Evolutionary conservation across 2,329 filamentous ascomycete species (phyloP).

Genomic region (Falciphora oryzae): DNA sequence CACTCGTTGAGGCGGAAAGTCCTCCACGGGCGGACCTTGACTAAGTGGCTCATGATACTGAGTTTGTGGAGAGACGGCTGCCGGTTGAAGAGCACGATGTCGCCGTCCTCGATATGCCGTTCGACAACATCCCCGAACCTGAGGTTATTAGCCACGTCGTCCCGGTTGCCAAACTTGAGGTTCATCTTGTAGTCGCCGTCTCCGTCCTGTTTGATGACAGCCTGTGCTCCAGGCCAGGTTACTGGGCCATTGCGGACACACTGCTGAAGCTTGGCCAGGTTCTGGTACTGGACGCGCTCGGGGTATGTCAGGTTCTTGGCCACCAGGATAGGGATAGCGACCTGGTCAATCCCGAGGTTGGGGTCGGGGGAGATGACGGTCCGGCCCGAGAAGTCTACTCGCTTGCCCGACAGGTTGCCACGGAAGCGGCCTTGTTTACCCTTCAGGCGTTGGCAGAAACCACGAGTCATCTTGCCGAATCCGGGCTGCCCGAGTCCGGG

Average conservation of each 20-base stretch:
- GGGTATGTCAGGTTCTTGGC: slow-evolving; percentile 96
- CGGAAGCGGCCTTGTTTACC: slow-evolving; percentile 97
- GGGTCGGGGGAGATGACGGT: slow-evolving; percentile 98
- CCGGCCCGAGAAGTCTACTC: slow-evolving; percentile 95
- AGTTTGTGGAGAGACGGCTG: slow-evolving; percentile 97
- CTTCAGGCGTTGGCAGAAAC: slow-evolving; percentile 92
- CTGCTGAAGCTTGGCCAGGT: slow-evolving; percentile 72
- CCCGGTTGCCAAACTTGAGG: slow-evolving; percentile 68
- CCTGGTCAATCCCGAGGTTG: slow-evolving; percentile 87
- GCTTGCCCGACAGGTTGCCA: slow-evolving; percentile 94
- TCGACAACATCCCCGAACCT: slow-evolving; percentile 85
- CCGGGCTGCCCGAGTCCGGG: slow-evolving; percentile 87
- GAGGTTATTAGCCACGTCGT: slow-evolving; percentile 66
- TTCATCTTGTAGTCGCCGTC: slow-evolving; percentile 64
- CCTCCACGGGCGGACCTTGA: slow-evolving; percentile 88
- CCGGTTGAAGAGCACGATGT: slow-evolving; percentile 95
- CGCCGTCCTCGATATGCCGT: slow-evolving; percentile 88
- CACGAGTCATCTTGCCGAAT: slow-evolving; percentile 81
- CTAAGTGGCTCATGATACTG: slow-evolving; percentile 94
- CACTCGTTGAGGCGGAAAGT: slow-evolving; percentile 97
- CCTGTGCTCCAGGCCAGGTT: slow-evolving; percentile 84
- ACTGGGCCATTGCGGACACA: slow-evolving; percentile 70
- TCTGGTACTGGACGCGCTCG: slow-evolving; percentile 78
- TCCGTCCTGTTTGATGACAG: slow-evolving; percentile 59
- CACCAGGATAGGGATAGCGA: slow-evolving; percentile 86